Conservation (phyloP, 2,329 filamentous ascomycete species). For the Aspergillus sp. region DNA sequence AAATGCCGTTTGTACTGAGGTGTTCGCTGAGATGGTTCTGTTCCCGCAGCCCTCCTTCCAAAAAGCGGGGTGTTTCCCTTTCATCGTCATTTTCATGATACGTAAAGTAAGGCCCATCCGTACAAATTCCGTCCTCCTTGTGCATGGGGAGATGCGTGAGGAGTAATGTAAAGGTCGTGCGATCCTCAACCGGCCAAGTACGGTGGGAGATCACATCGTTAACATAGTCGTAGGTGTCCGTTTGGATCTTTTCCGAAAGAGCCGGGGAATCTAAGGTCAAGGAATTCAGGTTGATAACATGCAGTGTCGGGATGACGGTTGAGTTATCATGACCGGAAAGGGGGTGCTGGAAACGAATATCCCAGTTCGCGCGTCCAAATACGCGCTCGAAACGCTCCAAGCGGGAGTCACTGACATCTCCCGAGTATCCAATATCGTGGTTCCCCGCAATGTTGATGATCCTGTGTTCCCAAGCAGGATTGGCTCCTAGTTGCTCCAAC, state of each 20-base stretch:
- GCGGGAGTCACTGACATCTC: constrained; percentile 72
- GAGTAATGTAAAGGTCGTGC: constrained; percentile 67
- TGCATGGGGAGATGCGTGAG: constrained; percentile 89
- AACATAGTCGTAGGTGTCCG: constrained; percentile 67
- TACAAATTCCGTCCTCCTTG: constrained; percentile 74
- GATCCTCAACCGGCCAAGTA: constrained; percentile 53
- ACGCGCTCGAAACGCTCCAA: constrained; percentile 72
- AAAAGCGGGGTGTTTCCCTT: constrained; percentile 42
- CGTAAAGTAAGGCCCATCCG: constrained; percentile 74
- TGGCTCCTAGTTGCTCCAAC: constrained; percentile 21
- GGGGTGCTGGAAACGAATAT: constrained; percentile 64
- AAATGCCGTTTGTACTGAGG: constrained; percentile 61
- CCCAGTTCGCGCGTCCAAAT: constrained; percentile 89
- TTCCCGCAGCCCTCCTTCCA: constrained; percentile 56
- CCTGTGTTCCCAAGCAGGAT: constrained; percentile 60
- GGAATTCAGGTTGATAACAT: constrained; percentile 80
- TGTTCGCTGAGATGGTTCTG: constrained; percentile 80
- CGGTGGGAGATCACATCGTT: constrained; percentile 54
- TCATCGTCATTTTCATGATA: constrained; percentile 64
- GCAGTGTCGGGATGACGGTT: constrained; percentile 54
- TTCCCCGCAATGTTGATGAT: constrained; percentile 91
- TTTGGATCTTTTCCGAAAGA: constrained; percentile 58
- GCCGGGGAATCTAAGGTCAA: constrained; percentile 90
- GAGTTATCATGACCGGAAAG: background rate
- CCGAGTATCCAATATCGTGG: constrained; percentile 93